Conservation (phyloP, 2,329 filamentous ascomycete species). For the Pestalotiopsis sp. region DNA sequence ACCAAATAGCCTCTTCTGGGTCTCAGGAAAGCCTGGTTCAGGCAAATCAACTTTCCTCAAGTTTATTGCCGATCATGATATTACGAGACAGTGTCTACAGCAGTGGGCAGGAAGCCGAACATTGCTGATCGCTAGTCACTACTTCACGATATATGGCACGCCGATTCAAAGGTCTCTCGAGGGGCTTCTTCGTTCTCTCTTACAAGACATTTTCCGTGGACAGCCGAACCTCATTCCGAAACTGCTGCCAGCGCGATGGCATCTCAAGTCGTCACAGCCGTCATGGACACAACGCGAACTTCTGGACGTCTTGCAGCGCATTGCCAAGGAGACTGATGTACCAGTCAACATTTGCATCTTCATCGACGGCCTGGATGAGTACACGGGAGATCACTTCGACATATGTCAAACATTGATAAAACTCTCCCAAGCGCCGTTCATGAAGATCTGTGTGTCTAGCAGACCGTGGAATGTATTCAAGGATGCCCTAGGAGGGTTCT, state of each 20-base stretch:
- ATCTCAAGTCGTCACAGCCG: background rate
- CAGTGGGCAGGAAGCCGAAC: slow-evolving; percentile 30
- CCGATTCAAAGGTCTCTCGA: slow-evolving; percentile 30
- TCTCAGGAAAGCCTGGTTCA: slow-evolving; percentile 23
- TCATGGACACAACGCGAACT: background rate
- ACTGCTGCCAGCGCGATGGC: background rate
- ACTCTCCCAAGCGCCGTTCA: background rate
- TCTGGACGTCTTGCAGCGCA: background rate
- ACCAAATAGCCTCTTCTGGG: slow-evolving; percentile 17
- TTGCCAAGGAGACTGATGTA: background rate
- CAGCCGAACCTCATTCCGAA: background rate
- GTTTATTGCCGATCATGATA: slow-evolving; percentile 15
- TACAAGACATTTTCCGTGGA: background rate
- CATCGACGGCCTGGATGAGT: slow-evolving; percentile 37
- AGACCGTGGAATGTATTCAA: background rate
- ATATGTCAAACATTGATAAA: background rate
- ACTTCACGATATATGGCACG: slow-evolving; percentile 36
- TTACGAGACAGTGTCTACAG: background rate
- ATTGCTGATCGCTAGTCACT: slow-evolving; percentile 32
- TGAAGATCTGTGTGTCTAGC: background rate
- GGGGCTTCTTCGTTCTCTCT: background rate
- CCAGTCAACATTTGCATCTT: slow-evolving; percentile 31
- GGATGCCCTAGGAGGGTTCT: background rate
- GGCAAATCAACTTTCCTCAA: slow-evolving; percentile 27
- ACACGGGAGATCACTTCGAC: slow-evolving; percentile 24